Base-by-base conservation (phyloP, 2,329 filamentous ascomycete genomes). In the Diaporthe helianthi region DNA sequence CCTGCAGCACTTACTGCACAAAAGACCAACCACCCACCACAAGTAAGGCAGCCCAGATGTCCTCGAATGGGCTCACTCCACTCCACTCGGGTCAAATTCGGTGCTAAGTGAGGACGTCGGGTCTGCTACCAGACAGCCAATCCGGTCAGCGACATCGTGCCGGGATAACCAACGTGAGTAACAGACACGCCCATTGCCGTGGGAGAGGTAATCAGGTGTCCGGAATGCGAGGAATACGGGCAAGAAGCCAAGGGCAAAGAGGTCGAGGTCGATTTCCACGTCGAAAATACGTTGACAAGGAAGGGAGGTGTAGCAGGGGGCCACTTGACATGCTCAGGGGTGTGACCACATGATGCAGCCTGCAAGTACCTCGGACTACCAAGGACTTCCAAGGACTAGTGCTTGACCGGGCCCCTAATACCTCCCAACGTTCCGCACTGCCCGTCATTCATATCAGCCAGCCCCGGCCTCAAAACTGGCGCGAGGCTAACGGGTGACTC, bases 341-440 rank as follows among this genome's bases (percentile, higher is more conserved):
- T 67, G 31, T 46, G 65, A 67, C 65, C 49, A 49, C 65, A 58
- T 67, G 38, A 49, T 67, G 65, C 65, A 41, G 52, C 17, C 41
- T 67, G 65, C 52, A 67, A 58, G 65, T 55, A 53, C 52, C 65
- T 67, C 41, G 54, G 65, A 63, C 65, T 58, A 49, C n/a, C n/a
- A n/a, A n/a, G n/a, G n/a, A n/a, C n/a, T n/a, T n/a, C n/a, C 65
- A 44, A 67, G 41, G 54, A 58, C 52, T 58, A 67, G 54, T 44
- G 31, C 24, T 58, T 58, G 44, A 49, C 58, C 58, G 44, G 58
- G 65, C 65, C 19, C 65, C 44, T 46, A 12, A 38, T 41, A 54
- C 65, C 29, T 67, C 36, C 19, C 44, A 58, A n/a, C 17, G 52
- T 49, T 38, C 65, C 65, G 65, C 52, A 67, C 26, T 47, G 52